Conservation (phyloP, 1,284 basidiomycete species). For the Cutaneotrichosporon sp. region DNA sequence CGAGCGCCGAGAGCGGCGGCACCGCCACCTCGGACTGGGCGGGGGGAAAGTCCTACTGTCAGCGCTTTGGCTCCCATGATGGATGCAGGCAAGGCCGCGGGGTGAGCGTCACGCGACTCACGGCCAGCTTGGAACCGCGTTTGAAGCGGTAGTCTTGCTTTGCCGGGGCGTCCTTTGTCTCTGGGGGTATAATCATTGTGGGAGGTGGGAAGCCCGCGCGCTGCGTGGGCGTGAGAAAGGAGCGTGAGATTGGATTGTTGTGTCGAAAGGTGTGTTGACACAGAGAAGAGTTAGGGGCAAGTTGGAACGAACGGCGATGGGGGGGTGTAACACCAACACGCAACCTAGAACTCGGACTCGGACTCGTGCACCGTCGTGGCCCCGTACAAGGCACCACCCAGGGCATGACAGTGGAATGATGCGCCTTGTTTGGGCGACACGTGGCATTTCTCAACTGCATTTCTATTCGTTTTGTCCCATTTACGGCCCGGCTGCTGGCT, state of each 20-base stretch:
- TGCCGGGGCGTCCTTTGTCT: conserved; percentile 10
- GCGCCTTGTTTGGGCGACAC: too few species aligned
- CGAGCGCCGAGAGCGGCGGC: conserved; percentile 56
- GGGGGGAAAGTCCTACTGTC: conserved; percentile 34
- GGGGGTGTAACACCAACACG: too few species aligned
- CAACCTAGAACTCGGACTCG: too few species aligned
- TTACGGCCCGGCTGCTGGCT: too few species aligned
- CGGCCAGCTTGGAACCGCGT: conserved; percentile 35
- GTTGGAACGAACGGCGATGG: background rate
- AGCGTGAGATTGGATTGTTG: background rate
- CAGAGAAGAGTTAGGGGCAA: background rate
- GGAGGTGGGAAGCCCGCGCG: background rate
- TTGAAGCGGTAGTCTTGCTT: conserved; percentile 29
- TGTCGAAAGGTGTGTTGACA: too few species aligned
- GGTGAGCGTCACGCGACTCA: conserved; percentile 16
- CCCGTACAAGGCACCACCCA: too few species aligned
- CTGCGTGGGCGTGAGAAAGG: background rate
- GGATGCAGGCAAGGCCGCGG: background rate
- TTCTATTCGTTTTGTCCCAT: too few species aligned
- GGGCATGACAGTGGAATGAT: too few species aligned
- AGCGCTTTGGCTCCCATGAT: background rate
- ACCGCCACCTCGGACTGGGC: conserved; percentile 30
- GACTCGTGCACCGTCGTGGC: too few species aligned
- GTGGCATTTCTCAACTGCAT: too few species aligned
- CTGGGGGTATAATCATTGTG: conserved; percentile 32